Base-by-base conservation (phyloP, 306 rosid species). In the Neltuma alba region DNA sequence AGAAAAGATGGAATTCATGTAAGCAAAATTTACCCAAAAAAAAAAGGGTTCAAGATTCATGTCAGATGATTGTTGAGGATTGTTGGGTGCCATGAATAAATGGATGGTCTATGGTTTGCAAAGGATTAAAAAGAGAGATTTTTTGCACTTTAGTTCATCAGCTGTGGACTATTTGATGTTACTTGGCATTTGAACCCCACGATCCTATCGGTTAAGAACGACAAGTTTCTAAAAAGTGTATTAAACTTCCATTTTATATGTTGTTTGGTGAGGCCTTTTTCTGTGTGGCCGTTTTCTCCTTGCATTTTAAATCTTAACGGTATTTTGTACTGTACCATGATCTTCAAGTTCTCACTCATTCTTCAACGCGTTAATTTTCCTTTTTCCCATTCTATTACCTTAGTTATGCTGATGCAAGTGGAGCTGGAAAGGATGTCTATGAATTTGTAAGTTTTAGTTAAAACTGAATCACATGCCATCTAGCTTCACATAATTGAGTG, bases 361-460 rank as follows among this genome's bases (percentile, higher is more conserved):
- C 40, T 82, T 62, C 69, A 76, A 18, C 72, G 61, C 14, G 21
- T 76, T 86, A 76, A 79, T 38, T 66, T 68, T 83, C 80, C 72
- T 55, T 75, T 78, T 81, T 31, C 40, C 52, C 72, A 47, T 66
- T 86, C 28, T 80, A 21, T 76, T 74, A 27, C 66, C 57, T 11
- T 74, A 95, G 99, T 75, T 95, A 95, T 88, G 97, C 99, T 38
- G 99, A 95, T 91, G 78, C 94, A 64, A 87, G 93, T 73, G 99
- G 99, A 81, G 92, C 98, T 38, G 99, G 95, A 86, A 88, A 87
- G 18, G 99, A 95, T 80, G 97, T 92, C 70, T 95, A 91, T 63
- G 99, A 91, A 82, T 95, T 58, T 86, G 99, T 95, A 88, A 83
- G 99, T 85, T 75, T 63, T 54, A 77, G 23, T 33, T 52, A 52